Evolutionary conservation across 1,139 yeast genomes (phyloP), one percentile per base, ranked within the genome.

Genomic region (Schwanniomyces etchellsii): DNA sequence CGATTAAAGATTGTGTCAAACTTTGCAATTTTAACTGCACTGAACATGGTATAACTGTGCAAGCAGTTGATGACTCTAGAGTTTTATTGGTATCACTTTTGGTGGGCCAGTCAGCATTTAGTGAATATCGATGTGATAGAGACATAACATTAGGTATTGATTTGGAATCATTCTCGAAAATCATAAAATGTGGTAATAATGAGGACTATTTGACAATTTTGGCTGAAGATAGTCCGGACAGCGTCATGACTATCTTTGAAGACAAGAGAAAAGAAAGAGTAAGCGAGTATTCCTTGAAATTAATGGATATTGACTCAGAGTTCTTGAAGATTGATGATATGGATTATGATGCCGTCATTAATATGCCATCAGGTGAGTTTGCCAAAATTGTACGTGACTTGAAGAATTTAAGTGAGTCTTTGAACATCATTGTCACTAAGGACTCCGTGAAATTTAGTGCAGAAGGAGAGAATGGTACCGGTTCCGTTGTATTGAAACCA

Each of bases 21-120:
- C 73, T 88, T 48, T 91, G 96, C 67, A 91, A 91, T 72, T 86
- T 91, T 70, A 94, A 89, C 64, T 91, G 97, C 64, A 78, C 95
- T 14, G 95, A 85, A 58, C 77, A 81, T 42, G 99, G 99, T 42
- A 81, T 91, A 48, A 83, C 95, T 13, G 93, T 93, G 15, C 97
- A 91, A 65, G 97, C 98, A 14, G 94, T 91, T 47, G 99, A 91
- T 61, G 95, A 88, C 53, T 88, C 98, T 21, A 86, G 96, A 70
- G 96, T 91, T 39, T 77, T 91, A 43, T 72, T 91, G 45, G 96
- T 91, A 27, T 83, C 96, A 10, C 69, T 91, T 46, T 75, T 84
- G 49, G 82, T 91, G 45, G 95, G 94, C 35, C 77, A 81, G 44
- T 89, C 85, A 42, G 93, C 95, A n/a, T 91, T 91, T 65, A 71